These are phyloP conservation scores for Leishmania amazonensis DNA, from an alignment of 208 protist species.

Conservation along the genomic window DNA sequence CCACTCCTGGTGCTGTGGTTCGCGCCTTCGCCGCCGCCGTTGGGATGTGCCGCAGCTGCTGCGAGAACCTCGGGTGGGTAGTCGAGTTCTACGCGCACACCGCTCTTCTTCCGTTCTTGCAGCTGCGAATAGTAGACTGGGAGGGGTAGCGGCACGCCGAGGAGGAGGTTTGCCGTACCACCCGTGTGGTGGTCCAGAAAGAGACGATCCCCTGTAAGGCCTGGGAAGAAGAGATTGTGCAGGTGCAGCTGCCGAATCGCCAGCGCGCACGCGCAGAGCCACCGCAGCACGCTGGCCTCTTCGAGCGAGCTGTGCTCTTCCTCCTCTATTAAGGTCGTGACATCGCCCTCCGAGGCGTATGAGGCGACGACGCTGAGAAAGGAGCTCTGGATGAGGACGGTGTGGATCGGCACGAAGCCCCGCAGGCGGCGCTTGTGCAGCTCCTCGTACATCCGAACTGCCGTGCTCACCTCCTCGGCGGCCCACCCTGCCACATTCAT, in stretches of 20 bases:
- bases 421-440: constrained; percentile 36
- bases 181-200: constrained; percentile 41
- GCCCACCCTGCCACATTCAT: constrained; percentile 63
- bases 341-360: constrained; percentile 58
- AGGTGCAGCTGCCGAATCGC: constrained; percentile 55
- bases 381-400: constrained; percentile 53
- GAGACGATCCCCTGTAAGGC: constrained; percentile 58
- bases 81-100: constrained; percentile 52
- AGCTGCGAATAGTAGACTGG: constrained; percentile 56
- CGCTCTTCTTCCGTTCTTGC: constrained; percentile 45
- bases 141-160: constrained; percentile 70
- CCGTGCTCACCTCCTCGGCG: constrained; percentile 33
- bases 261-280: constrained; percentile 55
- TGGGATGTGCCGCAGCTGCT: neutral
- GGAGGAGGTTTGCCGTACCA: constrained; percentile 33
- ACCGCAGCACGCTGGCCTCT: constrained; percentile 48
- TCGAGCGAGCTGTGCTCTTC: constrained; percentile 33
- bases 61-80: constrained; percentile 78
- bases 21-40: neutral
- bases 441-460: constrained; percentile 44
- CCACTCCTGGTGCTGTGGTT: constrained; percentile 1
- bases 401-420: constrained; percentile 58
- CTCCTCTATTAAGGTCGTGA: constrained; percentile 68
- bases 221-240: constrained; percentile 51
- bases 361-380: constrained; percentile 75